These are phyloP conservation scores for Guyanaporus albipodus DNA, from an alignment of 768 basidiomycete genomes.

Conservation along the genomic window DNA sequence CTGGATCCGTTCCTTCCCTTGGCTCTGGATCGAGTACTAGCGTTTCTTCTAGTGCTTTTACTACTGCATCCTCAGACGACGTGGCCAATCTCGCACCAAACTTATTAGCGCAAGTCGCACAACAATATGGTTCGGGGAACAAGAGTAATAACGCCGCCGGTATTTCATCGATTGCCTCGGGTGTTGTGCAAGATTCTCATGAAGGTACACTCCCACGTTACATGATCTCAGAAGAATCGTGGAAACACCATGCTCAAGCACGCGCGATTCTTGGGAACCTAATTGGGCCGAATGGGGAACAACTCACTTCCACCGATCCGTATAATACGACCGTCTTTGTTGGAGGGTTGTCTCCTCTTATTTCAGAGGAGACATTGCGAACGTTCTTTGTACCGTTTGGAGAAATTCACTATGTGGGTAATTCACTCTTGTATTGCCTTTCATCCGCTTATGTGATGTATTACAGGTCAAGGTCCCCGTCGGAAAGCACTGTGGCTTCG, in stretches of 20 bases:
- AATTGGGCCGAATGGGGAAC: slow-evolving; percentile 83
- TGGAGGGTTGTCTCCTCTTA: slow-evolving; percentile 82
- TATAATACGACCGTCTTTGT: slow-evolving; percentile 97
- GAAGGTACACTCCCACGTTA: slow-evolving; percentile 47
- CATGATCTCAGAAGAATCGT: slow-evolving; percentile 67
- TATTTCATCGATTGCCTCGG: slow-evolving; percentile 29
- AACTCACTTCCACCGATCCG: slow-evolving; percentile 86
- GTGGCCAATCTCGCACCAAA: slow-evolving; percentile 45
- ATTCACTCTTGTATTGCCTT: background rate
- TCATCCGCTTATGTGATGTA: slow-evolving; percentile 1
- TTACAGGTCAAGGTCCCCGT: slow-evolving; percentile 90
- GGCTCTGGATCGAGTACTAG: slow-evolving; percentile 46
- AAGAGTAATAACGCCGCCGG: slow-evolving; percentile 24
- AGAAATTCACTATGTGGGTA: slow-evolving; percentile 80
- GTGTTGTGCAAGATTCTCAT: slow-evolving; percentile 43
- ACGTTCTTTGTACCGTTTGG: slow-evolving; percentile 93
- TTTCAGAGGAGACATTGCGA: slow-evolving; percentile 86
- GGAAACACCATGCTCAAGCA: slow-evolving; percentile 83
- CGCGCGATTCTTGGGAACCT: slow-evolving; percentile 78
- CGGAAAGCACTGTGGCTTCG: slow-evolving; percentile 94
- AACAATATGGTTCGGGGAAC: slow-evolving; percentile 41
- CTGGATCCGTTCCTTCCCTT: slow-evolving; percentile 48
- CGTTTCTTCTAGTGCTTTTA: slow-evolving; percentile 47
- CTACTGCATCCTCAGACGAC: slow-evolving; percentile 50
- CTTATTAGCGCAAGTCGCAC: slow-evolving; percentile 45